Evolutionary conservation across 192 early-diverging fungal species (phyloP), one percentile per base, ranked within the genome.

Genomic region (Backusella tuberculispora): DNA sequence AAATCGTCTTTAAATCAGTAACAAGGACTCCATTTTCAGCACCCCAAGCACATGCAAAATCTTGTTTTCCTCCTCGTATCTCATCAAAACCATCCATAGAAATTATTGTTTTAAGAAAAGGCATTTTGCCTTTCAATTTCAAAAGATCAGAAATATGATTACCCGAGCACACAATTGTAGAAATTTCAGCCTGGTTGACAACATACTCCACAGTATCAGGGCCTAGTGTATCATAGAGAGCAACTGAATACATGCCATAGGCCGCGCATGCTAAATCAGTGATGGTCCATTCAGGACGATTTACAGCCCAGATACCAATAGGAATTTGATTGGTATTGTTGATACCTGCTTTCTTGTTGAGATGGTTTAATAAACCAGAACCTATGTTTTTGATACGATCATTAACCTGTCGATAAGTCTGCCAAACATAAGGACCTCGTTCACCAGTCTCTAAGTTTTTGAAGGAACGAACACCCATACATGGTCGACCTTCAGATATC

Each of bases 171-270:
- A 93, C 86, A 17, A 95, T 77, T 40, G 90, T 72, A 19, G 86
- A 78, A 50, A 92, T 84, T 47, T 94, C 94, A 6, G 94, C 85
- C 63, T 96, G 93, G 81, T 94, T 95, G 34, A 97, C 74, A 45
- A 96, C 93, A 70, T 92, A 95, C 81, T 92, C 88, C 40, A 97
- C 83, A 84, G 85, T 86, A 53, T 95, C 92, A 0, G 87, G 84
- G 47, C 95, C 97, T 40, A 98, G 86, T 19, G 95, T 96, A 76
- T 98, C 96, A 84, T 97, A 96, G 15, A 98, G 83, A 4, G 96
- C 88, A 14, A 97, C 94, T 7, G 88, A 83, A 60, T 88, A 82
- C 65, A 34, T 34, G 89, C 87, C 88, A 72, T 91, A 89, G 34
- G 85, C 85, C 12, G 84, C 78, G 24, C 89, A 85, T 0, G 83